These are phyloP conservation scores for Pugionium cornutum DNA, from an alignment of 345 rosid species.

Conservation along the genomic window DNA sequence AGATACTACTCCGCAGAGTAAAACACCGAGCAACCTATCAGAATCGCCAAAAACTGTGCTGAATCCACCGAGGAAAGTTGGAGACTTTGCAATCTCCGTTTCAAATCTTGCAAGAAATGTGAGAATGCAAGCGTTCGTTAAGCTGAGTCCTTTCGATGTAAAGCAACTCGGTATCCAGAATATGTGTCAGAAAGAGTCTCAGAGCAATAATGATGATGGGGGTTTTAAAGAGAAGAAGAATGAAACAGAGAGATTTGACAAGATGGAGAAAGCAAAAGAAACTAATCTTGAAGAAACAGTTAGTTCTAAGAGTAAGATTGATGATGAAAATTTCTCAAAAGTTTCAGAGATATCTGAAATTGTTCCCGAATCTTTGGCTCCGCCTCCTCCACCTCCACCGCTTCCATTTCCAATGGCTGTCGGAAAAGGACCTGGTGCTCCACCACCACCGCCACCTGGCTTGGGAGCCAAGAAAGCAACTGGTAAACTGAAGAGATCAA, in stretches of 20 bases:
- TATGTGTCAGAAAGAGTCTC: slow-evolving; percentile 38
- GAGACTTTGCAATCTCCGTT: slow-evolving; percentile 30
- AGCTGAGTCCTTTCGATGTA: slow-evolving; percentile 61
- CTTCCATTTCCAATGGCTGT: slow-evolving; percentile 39
- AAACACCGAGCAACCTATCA: slow-evolving; percentile 2
- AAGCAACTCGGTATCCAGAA: slow-evolving; percentile 51
- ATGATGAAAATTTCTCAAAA: slow-evolving; percentile 24
- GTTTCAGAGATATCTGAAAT: not conserved
- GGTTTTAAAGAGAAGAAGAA: slow-evolving; percentile 35
- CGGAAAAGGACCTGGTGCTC: slow-evolving; percentile 44
- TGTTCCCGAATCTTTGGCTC: slow-evolving; percentile 31
- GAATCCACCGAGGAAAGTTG: slow-evolving; percentile 30
- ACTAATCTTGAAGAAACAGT: slow-evolving; percentile 10
- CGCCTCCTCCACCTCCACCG: slow-evolving; percentile 6
- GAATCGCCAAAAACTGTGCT: slow-evolving; percentile 41
- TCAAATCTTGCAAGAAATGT: slow-evolving; percentile 39
- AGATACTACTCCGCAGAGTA: slow-evolving; percentile 13
- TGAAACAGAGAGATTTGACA: slow-evolving; percentile 31
- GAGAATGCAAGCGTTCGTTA: slow-evolving; percentile 59
- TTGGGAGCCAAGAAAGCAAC: slow-evolving; percentile 56
- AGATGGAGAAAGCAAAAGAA: slow-evolving; percentile 23
- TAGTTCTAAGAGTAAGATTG: slow-evolving; percentile 7
- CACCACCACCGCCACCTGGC: slow-evolving; percentile 59
- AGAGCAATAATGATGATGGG: slow-evolving; percentile 32
- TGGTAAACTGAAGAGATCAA: slow-evolving; percentile 80